Conservation (phyloP, 306 rosid genomes). For the Gastrolobium bilobum region DNA sequence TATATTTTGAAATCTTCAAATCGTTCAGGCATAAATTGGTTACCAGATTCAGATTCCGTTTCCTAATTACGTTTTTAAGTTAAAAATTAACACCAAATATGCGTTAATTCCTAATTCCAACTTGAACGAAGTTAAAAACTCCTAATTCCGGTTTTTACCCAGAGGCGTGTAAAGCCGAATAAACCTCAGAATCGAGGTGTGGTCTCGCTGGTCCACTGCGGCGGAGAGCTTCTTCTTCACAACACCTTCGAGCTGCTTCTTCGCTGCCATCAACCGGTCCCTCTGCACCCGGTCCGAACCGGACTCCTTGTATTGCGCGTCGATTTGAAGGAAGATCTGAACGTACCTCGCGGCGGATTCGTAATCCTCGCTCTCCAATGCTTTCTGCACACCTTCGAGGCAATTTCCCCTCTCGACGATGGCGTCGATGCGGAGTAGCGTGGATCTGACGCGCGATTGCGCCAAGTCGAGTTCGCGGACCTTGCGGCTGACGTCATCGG, state of each 20-base stretch:
- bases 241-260: conserved; percentile 76
- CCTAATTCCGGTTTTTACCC: conserved; percentile 37
- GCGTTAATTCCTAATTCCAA: too few relatives aligned
- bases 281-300: conserved; percentile 90
- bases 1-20: too few relatives aligned
- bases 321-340: conserved; percentile 75
- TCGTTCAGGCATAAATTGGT: too few relatives aligned
- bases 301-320: conserved; percentile 72
- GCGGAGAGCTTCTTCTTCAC: conserved; percentile 77
- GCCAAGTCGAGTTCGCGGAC: conserved; percentile 96
- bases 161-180: conserved; percentile 74
- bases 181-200: conserved; percentile 68
- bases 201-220: conserved; percentile 89
- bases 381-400: conserved; percentile 75
- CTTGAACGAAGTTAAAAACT: too few relatives aligned
- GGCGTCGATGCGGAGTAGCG: conserved; percentile 86
- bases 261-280: conserved; percentile 68
- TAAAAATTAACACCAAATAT: too few relatives aligned
- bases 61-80: too few relatives aligned
- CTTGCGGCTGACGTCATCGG: conserved; percentile 66
- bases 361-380: conserved; percentile 75
- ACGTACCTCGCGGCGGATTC: conserved; percentile 75
- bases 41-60: too few relatives aligned
- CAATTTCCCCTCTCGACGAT: conserved; percentile 81
- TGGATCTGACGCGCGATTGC: conserved; percentile 82